Evolutionary conservation across 805 yeast genomes (phyloP).

Genomic region (Candida krabiensis): DNA sequence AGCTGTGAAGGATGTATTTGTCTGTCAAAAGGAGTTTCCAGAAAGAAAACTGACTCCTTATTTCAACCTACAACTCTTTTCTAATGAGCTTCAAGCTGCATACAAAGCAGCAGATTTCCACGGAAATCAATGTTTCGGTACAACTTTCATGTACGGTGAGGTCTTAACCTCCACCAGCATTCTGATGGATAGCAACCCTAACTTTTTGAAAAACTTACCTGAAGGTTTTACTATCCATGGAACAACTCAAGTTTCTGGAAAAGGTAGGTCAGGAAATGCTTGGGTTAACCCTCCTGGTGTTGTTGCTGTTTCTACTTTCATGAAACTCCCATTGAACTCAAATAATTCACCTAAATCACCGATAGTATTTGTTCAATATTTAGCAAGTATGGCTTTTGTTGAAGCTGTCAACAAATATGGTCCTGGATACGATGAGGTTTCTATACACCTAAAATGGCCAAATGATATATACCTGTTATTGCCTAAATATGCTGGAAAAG

Average conservation of each 20-base stretch:
- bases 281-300: conserved; percentile 97
- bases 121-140: conserved; percentile 50
- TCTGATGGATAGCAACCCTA: conserved; percentile 70
- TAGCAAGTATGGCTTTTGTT: conserved; percentile 78
- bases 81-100: conserved; percentile 37
- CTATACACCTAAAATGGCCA: conserved; percentile 92
- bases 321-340: conserved; percentile 50
- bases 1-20: conserved; percentile 55
- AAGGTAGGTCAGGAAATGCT: conserved; percentile 92
- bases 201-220: conserved; percentile 59
- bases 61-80: conserved; percentile 65
- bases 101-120: conserved; percentile 31
- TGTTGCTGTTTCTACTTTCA: conserved; percentile 72
- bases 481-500: conserved; percentile 53
- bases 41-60: conserved; percentile 60
- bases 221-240: conserved; percentile 72
- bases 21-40: conserved; percentile 45
- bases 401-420: conserved; percentile 68
- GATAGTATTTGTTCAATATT: conserved; percentile 83
- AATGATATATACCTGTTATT: conserved; percentile 81
- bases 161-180: conserved; percentile 87
- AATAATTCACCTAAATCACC: conserved; percentile 44
- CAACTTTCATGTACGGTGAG: conserved; percentile 73
- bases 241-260: conserved; percentile 82
- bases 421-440: conserved; percentile 60